A percentile compares a stretch with the other conserved stretches of the same genome.
Evolutionary conservation across 2,329 filamentous ascomycete genomes (phyloP).

Genomic region (Penicillium palitans): DNA sequence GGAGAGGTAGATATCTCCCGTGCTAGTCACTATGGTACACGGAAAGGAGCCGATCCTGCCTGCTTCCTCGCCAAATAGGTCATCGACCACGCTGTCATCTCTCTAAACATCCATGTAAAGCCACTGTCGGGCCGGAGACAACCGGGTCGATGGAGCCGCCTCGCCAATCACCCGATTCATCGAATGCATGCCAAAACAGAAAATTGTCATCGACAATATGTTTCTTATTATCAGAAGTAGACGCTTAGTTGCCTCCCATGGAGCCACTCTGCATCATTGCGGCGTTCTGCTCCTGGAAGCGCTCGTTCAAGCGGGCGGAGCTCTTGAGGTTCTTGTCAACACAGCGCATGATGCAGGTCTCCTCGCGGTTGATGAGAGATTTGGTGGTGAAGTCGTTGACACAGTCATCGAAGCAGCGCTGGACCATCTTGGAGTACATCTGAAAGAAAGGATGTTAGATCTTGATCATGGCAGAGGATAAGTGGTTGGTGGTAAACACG

Average conservation of each 20-base stretch:
- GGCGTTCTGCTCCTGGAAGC: constrained; percentile 77
- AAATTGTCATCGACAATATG: background rate
- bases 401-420: constrained; percentile 88
- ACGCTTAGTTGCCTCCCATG: constrained; percentile 40
- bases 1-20: constrained; percentile 13
- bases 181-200: background rate
- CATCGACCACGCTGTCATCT: constrained; percentile 3
- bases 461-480: background rate
- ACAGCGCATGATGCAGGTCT: constrained; percentile 88
- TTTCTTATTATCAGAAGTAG: background rate
- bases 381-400: constrained; percentile 99
- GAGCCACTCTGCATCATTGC: constrained; percentile 64
- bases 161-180: background rate
- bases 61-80: constrained; percentile 12
- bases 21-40: constrained; percentile 29
- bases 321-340: constrained; percentile 95
- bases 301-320: constrained; percentile 83
- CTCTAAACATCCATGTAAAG: background rate
- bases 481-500: background rate
- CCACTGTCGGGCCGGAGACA: background rate
- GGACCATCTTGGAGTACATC: constrained; percentile 64
- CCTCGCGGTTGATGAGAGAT: constrained; percentile 82
- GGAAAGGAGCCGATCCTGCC: constrained; percentile 15
- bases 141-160: background rate
- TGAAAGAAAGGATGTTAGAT: constrained; percentile 34